Evolutionary conservation across 129 eudicot genomes (phyloP), one percentile per base, ranked within the genome.

Genomic region (Logfia minima): DNA sequence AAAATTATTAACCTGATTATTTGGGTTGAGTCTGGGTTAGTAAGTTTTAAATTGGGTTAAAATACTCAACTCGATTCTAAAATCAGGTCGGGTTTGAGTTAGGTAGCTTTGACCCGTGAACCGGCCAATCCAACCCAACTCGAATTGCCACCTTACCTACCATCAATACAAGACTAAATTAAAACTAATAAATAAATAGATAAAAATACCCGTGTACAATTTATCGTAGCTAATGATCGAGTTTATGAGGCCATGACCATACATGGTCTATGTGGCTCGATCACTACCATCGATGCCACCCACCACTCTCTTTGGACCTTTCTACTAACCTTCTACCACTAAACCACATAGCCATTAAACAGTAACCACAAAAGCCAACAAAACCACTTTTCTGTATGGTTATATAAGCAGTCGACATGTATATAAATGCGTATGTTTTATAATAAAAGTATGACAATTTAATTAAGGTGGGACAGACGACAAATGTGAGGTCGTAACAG

Each of bases 391-490:
- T 24, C 35, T 26, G 16, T 62, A 26, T 5, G 37, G 19, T 63
- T 63, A 53, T 17, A 24, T 16, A 16, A n/a, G 48, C 51, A 0
- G 35, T 72, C 28, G 4, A 72, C 17, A 10, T 45, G 10, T 64
- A 34, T 13, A 34, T 67, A 26, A 29, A 17, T 67, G 35, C 21
- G 5, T 43, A 1, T n/a, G 32, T 64, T 66, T n/a, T 32, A 14
- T 18, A 19, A 32, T 34, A 64, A 8, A 41, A 41, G 64, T 18
- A 51, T 76, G 21, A 32, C 21, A 22, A 16, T 53, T 24, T 56
- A 56, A 6, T 56, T 34, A 83, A 83, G 86, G 83, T 78, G 76
- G 86, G 39, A 71, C 74, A 72, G 75, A 48, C 79, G n/a, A 83
- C 16, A 77, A 83, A 79, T 69, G 72, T 79, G 77, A 78, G 77